Conservation (phyloP, 1,284 basidiomycete species). For the Macrocystidia cucumis region DNA sequence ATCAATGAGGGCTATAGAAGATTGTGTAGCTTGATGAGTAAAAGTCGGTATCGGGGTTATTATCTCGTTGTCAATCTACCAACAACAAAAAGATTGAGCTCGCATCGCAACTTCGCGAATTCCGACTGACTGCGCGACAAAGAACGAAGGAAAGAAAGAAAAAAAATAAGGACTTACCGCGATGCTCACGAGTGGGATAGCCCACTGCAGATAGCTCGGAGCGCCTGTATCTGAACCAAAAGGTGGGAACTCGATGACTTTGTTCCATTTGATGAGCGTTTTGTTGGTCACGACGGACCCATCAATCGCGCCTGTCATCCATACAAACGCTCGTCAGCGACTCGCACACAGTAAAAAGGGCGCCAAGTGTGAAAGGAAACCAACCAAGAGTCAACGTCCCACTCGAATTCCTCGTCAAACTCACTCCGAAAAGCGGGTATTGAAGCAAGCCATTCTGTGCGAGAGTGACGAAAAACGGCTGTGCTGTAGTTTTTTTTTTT, state of each 20-base stretch:
- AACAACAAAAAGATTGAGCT: too few relatives aligned
- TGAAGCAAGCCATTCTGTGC: constrained; percentile 55
- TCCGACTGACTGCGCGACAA: constrained; percentile 48
- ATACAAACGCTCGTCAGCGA: too few relatives aligned
- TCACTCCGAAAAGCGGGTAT: constrained; percentile 69
- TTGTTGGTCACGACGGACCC: constrained; percentile 53
- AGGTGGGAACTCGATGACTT: constrained; percentile 66
- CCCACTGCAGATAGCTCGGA: constrained; percentile 80
- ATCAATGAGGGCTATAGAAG: constrained; percentile 72
- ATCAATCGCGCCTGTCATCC: constrained; percentile 65
- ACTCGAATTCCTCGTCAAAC: constrained; percentile 45
- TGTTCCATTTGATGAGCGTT: constrained; percentile 60
- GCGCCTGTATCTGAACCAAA: constrained; percentile 43
- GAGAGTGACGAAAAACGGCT: constrained; percentile 56
- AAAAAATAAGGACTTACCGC: constrained; percentile 32
- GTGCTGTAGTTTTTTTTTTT: constrained; percentile 37
- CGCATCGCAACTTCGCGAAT: too few relatives aligned
- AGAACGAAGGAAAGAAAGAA: constrained; percentile 5
- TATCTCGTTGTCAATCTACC: too few relatives aligned
- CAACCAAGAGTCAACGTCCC: constrained; percentile 62
- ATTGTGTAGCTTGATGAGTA: constrained; percentile 43
- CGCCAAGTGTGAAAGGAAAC: constrained; percentile 9
- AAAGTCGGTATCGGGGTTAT: constrained; percentile 66
- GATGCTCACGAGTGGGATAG: constrained; percentile 54
- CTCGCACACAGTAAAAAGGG: neutral